Base-by-base conservation (phyloP, 225 moss, liverwort and hornwort genomes). In the Neckera pumila region DNA sequence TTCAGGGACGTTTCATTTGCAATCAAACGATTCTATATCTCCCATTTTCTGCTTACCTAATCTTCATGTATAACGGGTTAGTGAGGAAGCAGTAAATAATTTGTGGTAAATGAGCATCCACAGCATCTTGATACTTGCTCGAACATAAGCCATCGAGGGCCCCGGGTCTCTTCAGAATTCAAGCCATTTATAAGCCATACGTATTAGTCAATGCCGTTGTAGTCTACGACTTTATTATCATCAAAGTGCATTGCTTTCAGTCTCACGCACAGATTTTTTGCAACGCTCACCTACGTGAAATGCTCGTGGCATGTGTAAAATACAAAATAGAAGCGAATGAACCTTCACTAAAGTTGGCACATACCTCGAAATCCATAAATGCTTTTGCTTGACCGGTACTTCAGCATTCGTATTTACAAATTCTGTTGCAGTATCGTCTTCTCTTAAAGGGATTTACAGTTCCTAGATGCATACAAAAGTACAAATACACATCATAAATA, bases 391-490 rank as follows among this genome's bases (percentile, higher is more conserved):
- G 1, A 16, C 19, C 3, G 4, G 47, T 61, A 13, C 25, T 8
- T 9, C 5, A 4, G 11, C 20, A 14, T 3, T 33, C 16, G 33
- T 19, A 6, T 71, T 15, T 17, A 8, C 11, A 33, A 25, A 16
- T 14, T 20, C 3, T 10, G 56, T 10, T 23, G 9, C 1, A 14
- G 14, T 1, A 0, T 0, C 14, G 0, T 12, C 7, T 14, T 20
- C 28, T 19, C 19, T 19, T 6, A 4, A 4, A 19, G 2, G 27
- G 14, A 7, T 15, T 14, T 9, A 2, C 34, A 36, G 3, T 2
- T 28, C 0, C 12, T 38, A 26, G 27, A 17, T 34, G 10, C 10
- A 23, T 5, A 3, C 43, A 23, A 7, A 21, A 10, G 12, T 14
- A 13, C 9, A n/a, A n/a, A n/a, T n/a, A 20, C 6, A 16, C 2